A percentile compares a stretch with the other conserved stretches of the same genome.
Conservation (phyloP, 306 rosid genomes). For the Gynostemma pentaphyllum region DNA sequence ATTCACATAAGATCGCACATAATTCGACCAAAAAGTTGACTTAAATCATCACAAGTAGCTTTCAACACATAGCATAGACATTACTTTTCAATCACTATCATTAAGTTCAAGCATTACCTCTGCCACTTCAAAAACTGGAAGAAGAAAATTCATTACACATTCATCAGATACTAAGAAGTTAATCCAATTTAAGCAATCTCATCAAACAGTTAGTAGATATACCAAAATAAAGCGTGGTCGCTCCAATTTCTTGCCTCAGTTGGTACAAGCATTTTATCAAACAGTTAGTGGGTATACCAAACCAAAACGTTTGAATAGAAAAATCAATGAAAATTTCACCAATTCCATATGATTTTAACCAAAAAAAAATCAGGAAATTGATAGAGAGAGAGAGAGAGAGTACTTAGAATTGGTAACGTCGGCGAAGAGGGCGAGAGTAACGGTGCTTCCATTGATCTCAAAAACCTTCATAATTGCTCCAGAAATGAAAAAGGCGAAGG, state of each 20-base stretch:
- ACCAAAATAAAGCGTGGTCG: neutral
- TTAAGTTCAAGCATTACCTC: neutral
- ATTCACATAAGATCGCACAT: neutral
- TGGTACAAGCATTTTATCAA: neutral
- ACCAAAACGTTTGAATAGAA: neutral
- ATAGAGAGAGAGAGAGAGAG: constrained; percentile 16
- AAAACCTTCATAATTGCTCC: constrained; percentile 49
- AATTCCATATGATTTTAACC: neutral
- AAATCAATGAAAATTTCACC: neutral
- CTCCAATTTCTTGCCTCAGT: neutral
- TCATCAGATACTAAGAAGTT: neutral
- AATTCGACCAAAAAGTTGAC: neutral
- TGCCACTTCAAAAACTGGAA: neutral
- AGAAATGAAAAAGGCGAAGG: neutral
- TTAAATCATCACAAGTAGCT: neutral
- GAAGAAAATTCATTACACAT: neutral
- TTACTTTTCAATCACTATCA: neutral
- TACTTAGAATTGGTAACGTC: constrained; percentile 77
- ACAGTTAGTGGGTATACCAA: neutral
- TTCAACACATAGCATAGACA: neutral
- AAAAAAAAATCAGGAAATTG: neutral
- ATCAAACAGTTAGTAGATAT: neutral
- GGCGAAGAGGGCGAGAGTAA: constrained; percentile 52
- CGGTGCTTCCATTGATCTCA: constrained; percentile 38
- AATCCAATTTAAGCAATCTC: neutral